Base-by-base conservation (phyloP, 768 basidiomycete species). In the Dentipellis fragilis region DNA sequence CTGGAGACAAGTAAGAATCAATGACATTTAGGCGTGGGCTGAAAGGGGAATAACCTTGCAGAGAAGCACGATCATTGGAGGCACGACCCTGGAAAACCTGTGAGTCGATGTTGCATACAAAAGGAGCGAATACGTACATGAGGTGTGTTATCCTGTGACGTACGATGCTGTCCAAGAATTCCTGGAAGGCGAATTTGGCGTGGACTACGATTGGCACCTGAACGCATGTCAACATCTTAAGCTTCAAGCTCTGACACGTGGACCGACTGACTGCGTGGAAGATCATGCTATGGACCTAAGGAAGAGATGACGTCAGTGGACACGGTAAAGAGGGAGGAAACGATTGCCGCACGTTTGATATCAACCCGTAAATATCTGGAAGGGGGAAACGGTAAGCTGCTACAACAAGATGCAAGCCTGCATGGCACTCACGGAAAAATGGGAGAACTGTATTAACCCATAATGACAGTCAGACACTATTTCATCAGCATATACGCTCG, bases 351-450 rank as follows among this genome's bases (percentile, higher is more conserved):
- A 67, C 66, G 22, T 64, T 67, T 34, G 66, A 59, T n/a, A 68
- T 59, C 4, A 69, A 61, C 1, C 69, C 69, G 14, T 59, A 79
- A 62, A 66, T 84, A 75, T 78, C 83, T 84, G 45, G 9, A 19
- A 35, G 37, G 9, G 17, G 3, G 10, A 21, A n/a, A 9, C 40
- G 23, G 2, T 35, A 37, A 60, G 21, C 21, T 57, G 36, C 16
- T 16, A 21, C 5, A n/a, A 17, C 7, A 14, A 21, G 22, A 34
- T 40, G 48, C 9, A 2, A 2, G 29, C 55, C 17, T 36, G n/a
- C n/a, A 21, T 14, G 3, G 4, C 22, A 57, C 67, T 59, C 36
- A 68, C 67, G 67, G 52, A 51, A 68, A 48, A 68, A 63, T 3
- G 67, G 67, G 4, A 68, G 48, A 6, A 68, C 67, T 68, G n/a